Percentiles rank a stretch among this genome's conserved stretches.
Conservation (phyloP, 345 rosid species). For the Angophora floribunda region DNA sequence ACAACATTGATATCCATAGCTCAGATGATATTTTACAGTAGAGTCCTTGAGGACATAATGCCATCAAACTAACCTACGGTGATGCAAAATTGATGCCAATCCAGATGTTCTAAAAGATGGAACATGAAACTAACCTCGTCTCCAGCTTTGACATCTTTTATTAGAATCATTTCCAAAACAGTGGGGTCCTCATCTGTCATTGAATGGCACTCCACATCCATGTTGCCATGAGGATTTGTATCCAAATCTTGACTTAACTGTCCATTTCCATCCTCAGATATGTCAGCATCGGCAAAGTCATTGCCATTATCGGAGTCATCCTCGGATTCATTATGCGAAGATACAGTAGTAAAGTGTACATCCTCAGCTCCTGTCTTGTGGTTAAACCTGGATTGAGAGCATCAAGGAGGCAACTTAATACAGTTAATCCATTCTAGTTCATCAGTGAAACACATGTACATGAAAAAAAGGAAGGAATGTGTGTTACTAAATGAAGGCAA, state of each 20-base stretch:
- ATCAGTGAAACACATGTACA: neutral
- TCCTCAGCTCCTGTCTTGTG: constrained; percentile 93
- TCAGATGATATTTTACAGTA: neutral
- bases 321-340: constrained; percentile 42
- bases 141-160: constrained; percentile 62
- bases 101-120: neutral
- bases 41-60: neutral
- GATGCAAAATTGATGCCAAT: neutral
- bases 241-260: neutral
- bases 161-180: constrained; percentile 79
- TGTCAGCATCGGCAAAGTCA: constrained; percentile 5
- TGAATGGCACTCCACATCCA: constrained; percentile 10
- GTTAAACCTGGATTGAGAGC: constrained; percentile 48
- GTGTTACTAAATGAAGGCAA: neutral
- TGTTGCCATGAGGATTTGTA: constrained; percentile 2
- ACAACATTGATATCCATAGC: neutral
- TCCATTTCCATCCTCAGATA: neutral
- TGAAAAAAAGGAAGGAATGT: neutral
- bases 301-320: constrained; percentile 23
- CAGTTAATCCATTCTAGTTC: neutral
- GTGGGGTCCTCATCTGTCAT: constrained; percentile 16
- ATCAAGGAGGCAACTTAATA: neutral
- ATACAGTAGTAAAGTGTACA: constrained; percentile 55
- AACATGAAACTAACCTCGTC: constrained; percentile 47
- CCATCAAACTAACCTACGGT: neutral